Base-by-base conservation (phyloP, 306 rosid species). In the Boehmeria nivea region DNA sequence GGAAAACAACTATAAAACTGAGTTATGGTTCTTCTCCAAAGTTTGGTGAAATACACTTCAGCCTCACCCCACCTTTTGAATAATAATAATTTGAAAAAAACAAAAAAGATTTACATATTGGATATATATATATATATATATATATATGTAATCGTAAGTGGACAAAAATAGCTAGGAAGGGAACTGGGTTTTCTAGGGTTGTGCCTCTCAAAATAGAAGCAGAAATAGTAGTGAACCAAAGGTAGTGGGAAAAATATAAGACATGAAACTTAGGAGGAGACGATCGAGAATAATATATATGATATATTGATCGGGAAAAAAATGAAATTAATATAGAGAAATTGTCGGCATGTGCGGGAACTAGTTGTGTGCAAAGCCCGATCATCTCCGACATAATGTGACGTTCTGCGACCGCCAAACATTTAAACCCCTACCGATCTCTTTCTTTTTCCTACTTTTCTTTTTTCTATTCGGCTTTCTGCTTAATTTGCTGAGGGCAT, bases 301-400 rank as follows among this genome's bases (percentile, higher is more conserved):
- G 23, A 4, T 44, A 62, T 12, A 28, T 66, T n/a, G n/a, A n/a
- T n/a, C n/a, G n/a, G n/a, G n/a, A n/a, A n/a, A n/a, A n/a, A n/a
- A n/a, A n/a, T n/a, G n/a, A n/a, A n/a, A 40, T 66, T 11, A 16
- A 4, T 20, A 61, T 61, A 64, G 52, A 46, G 51, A 70, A 69
- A 28, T 59, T 74, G 90, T 77, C 79, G 80, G 84, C 70, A 77
- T 64, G 62, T 71, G 54, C 31, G 76, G 83, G 86, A 74, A 24
- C 62, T 16, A 57, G 63, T 76, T 53, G 64, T 63, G 66, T 70
- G 53, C 70, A 73, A 66, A 28, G 86, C 74, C 80, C 73, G n/a
- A 74, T 60, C 70, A 60, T 44, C 59, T 69, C 77, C 78, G 81
- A 80, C 90, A 83, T 17, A 54, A 49, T 66, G 38, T 66, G 59